A percentile compares a stretch with the other conserved stretches of the same genome.
Conservation (phyloP, 108 stramenopile genomes). For the Nitzschia inconspicua region DNA sequence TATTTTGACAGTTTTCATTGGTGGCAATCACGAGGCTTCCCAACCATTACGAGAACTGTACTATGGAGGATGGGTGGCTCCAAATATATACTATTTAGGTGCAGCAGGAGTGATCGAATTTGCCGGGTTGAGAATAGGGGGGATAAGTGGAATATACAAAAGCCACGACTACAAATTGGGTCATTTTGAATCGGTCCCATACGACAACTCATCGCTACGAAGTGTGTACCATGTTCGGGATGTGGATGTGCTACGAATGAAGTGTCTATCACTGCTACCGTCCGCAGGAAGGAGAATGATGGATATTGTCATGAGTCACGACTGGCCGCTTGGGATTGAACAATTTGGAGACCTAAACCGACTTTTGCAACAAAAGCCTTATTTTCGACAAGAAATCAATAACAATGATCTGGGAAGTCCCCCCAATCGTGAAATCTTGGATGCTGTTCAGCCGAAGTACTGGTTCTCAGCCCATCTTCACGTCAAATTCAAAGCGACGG, state of each 20-base stretch:
- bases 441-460: conserved; percentile 75
- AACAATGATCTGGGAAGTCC: conserved; percentile 89
- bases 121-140: conserved; percentile 91
- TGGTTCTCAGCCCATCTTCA: conserved; percentile 99
- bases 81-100: conserved; percentile 98
- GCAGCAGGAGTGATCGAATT: conserved; percentile 86
- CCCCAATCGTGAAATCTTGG: conserved; percentile 76
- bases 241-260: conserved; percentile 82
- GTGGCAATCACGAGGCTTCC: conserved; percentile 99
- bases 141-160: conserved; percentile 96
- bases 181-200: conserved; percentile 60
- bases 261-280: conserved; percentile 26
- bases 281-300: conserved; percentile 8
- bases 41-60: conserved; percentile 89
- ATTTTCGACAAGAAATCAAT: conserved; percentile 82
- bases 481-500: conserved; percentile 90
- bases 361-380: conserved; percentile 79
- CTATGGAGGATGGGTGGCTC: conserved; percentile 99
- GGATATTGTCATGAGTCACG: conserved; percentile 91
- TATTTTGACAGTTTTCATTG: conserved; percentile 93
- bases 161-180: conserved; percentile 66
- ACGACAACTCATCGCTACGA: conserved; percentile 58
- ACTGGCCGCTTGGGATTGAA: conserved; percentile 96
- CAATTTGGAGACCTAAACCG: conserved; percentile 72
- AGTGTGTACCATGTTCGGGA: conserved; percentile 93